Conservation (phyloP, 1,284 basidiomycete species). For the Leccinum pachyderme region DNA sequence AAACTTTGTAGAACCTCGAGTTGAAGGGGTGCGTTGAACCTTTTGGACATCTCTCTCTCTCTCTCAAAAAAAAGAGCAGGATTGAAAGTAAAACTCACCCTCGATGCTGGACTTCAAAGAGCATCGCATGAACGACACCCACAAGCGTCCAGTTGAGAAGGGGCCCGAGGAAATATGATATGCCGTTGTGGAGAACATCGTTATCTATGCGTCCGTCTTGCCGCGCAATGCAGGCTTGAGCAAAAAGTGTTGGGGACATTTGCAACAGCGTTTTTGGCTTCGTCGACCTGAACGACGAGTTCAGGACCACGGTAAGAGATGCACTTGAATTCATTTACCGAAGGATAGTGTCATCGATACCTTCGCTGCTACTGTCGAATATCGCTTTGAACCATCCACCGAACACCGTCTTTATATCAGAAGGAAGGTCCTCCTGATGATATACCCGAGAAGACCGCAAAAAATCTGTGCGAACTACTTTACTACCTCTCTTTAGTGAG, state of each 20-base stretch:
- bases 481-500: constrained; percentile 42
- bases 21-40: constrained; percentile 41
- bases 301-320: constrained; percentile 1
- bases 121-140: constrained; percentile 62
- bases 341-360: constrained; percentile 77
- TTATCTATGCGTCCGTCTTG: constrained; percentile 56
- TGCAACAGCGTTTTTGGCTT: constrained; percentile 63
- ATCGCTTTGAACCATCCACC: constrained; percentile 69
- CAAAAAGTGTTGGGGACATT: constrained; percentile 64
- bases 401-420: constrained; percentile 52
- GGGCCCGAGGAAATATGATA: constrained; percentile 71
- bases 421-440: constrained; percentile 41
- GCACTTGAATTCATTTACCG: constrained; percentile 43
- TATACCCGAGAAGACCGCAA: constrained; percentile 49
- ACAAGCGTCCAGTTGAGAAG: constrained; percentile 77
- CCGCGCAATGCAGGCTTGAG: constrained; percentile 53
- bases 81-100: constrained; percentile 41
- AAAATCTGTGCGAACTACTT: constrained; percentile 48
- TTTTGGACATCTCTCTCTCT: constrained; percentile 20
- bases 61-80: background rate
- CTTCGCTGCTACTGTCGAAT: constrained; percentile 74
- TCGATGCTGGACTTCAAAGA: constrained; percentile 56
- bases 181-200: constrained; percentile 67
- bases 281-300: constrained; percentile 53
- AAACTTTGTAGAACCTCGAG: constrained; percentile 66